Percentiles rank a stretch among this genome's conserved stretches.
phyloP scores from a whole-genome alignment of 371 early-diverging fungal species.

The Apophysomyces variabilis region DNA sequence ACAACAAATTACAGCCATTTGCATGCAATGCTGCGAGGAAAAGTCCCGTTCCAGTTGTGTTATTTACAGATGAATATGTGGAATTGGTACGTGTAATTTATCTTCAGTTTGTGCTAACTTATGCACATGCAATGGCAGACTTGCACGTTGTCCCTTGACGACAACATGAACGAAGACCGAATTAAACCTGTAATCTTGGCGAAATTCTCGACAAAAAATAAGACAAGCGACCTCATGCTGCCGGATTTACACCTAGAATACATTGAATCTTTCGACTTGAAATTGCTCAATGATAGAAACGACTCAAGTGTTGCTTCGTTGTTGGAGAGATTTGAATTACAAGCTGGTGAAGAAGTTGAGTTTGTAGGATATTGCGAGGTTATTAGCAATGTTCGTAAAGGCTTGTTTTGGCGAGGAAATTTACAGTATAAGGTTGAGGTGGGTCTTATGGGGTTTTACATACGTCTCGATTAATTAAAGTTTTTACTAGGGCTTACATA shows the following conservation, averaged over 20 bases:
- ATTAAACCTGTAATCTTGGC: slow-evolving; percentile 13
- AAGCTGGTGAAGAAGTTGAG: slow-evolving; percentile 35
- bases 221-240: slow-evolving; percentile 28
- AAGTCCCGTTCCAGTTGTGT: neutral
- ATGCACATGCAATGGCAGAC: slow-evolving; percentile 7
- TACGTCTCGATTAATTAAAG: neutral
- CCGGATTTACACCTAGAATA: slow-evolving; percentile 37
- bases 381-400: slow-evolving; percentile 38
- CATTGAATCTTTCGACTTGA: slow-evolving; percentile 43
- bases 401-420: slow-evolving; percentile 39
- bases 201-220: slow-evolving; percentile 28
- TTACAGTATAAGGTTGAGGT: slow-evolving; percentile 48
- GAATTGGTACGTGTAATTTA: neutral
- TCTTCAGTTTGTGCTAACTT: neutral
- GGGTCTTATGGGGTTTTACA: slow-evolving; percentile 2
- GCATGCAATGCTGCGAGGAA: slow-evolving; percentile 2
- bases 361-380: slow-evolving; percentile 37
- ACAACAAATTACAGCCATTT: slow-evolving; percentile 23
- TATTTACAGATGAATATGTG: neutral
- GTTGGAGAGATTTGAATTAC: slow-evolving; percentile 41
- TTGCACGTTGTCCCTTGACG: slow-evolving; percentile 16
- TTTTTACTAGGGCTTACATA: slow-evolving; percentile 28
- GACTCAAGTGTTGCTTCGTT: slow-evolving; percentile 34
- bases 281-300: slow-evolving; percentile 19
- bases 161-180: neutral